A percentile compares a stretch with the other conserved stretches of the same genome.
Conservation (phyloP, 164 flowering plant species). For the Paratinospora sagittata region DNA sequence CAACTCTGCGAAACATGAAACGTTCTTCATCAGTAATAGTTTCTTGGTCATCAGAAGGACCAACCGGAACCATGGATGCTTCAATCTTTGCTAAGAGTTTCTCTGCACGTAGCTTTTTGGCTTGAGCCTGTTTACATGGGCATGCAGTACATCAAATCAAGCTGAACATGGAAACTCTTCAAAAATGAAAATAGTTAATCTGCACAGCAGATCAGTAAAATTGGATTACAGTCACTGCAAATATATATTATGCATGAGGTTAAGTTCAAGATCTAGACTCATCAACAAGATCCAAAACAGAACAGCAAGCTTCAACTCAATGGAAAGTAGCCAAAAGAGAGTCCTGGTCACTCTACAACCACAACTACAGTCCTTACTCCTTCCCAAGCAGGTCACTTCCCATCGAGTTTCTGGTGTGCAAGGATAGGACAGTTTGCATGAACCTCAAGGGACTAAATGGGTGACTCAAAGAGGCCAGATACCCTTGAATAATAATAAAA, state of each 20-base stretch:
- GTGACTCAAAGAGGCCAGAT: too few relatives aligned
- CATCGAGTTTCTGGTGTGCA: too few relatives aligned
- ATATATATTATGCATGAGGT: background rate
- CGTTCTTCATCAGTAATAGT: conserved; percentile 92
- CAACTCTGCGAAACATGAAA: conserved; percentile 82
- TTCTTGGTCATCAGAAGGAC: conserved; percentile 87
- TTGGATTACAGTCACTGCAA: background rate
- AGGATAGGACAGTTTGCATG: too few relatives aligned
- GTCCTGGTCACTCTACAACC: background rate
- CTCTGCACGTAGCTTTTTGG: conserved; percentile 81
- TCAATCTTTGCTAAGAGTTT: conserved; percentile 68
- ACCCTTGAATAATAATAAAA: too few relatives aligned
- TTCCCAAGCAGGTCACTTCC: too few relatives aligned
- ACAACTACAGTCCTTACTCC: background rate
- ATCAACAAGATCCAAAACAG: background rate
- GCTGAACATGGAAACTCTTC: background rate
- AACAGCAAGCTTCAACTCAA: background rate
- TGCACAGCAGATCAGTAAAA: background rate
- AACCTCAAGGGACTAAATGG: too few relatives aligned
- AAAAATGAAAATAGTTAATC: background rate
- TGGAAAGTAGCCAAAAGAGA: background rate
- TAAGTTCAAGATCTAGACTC: background rate
- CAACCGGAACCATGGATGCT: conserved; percentile 74
- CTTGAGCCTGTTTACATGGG: conserved; percentile 59
- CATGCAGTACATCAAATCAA: conserved; percentile 9